Evolutionary conservation across 805 yeast genomes (phyloP).

Genomic region (Starmerella roubikii): DNA sequence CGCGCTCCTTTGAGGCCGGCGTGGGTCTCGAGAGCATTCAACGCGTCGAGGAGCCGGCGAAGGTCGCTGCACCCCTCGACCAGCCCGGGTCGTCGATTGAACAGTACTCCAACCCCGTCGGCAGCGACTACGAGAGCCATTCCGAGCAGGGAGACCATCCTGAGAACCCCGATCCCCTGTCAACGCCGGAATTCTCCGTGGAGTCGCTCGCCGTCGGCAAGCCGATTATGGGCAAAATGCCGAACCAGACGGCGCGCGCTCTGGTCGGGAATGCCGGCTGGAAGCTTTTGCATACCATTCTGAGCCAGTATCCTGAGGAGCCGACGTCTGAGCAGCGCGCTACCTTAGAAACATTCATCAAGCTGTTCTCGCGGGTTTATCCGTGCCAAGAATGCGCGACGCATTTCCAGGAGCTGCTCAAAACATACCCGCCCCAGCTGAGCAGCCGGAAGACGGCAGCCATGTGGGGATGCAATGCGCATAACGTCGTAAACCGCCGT

Average conservation of each 20-base stretch:
- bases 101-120: too few species aligned
- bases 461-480: conserved; percentile 90
- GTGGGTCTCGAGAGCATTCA: conserved; percentile 6
- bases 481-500: conserved; percentile 69
- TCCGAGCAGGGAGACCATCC: too few species aligned
- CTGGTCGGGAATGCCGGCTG: conserved; percentile 86
- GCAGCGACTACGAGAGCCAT: too few species aligned
- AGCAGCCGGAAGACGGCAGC: conserved; percentile 68
- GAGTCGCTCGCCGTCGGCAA: conserved; percentile 20
- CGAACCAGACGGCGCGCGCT: conserved; percentile 66
- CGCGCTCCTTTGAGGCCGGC: conserved; percentile 7
- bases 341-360: conserved; percentile 50
- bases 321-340: conserved; percentile 53
- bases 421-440: conserved; percentile 73
- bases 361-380: conserved; percentile 76
- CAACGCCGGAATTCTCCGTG: too few species aligned
- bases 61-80: too few species aligned
- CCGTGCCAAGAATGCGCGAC: conserved; percentile 97
- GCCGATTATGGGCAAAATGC: conserved; percentile 89
- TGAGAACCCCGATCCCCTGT: too few species aligned
- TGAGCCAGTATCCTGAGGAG: conserved; percentile 80
- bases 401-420: conserved; percentile 62
- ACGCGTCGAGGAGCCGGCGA: not conserved
- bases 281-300: conserved; percentile 80
- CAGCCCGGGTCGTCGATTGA: too few species aligned